Percentiles rank a stretch among this genome's conserved stretches.
phyloP scores from a whole-genome alignment of 2,329 filamentous ascomycete genomes.

The Diaporthe caulivora region DNA sequence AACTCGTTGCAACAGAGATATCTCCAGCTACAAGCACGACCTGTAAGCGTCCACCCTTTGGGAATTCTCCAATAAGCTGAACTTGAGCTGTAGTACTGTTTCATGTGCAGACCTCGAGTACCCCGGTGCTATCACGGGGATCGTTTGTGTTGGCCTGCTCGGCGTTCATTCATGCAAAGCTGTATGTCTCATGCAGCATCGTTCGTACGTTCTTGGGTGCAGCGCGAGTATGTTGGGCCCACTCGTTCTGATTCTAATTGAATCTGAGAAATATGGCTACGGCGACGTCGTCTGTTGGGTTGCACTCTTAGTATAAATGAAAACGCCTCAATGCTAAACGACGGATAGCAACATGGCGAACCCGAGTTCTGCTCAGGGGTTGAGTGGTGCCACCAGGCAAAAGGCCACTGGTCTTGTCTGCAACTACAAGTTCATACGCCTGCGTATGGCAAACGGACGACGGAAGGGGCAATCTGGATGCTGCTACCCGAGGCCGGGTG shows the following conservation, averaged over 20 bases:
- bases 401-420: background rate
- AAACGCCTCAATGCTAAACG: background rate
- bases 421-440: background rate
- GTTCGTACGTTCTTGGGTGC: slow-evolving; percentile 20
- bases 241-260: background rate
- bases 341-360: background rate
- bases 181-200: slow-evolving; percentile 30
- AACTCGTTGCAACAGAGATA: background rate
- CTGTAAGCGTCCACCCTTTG: background rate
- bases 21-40: background rate
- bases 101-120: background rate
- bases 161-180: slow-evolving; percentile 7
- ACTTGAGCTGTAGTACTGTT: slow-evolving; percentile 20
- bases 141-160: slow-evolving; percentile 26
- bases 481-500: slow-evolving; percentile 41
- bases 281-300: background rate
- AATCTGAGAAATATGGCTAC: background rate
- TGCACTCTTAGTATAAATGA: background rate
- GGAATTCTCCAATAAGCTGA: background rate
- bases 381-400: slow-evolving; percentile 14
- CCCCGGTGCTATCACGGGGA: background rate
- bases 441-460: slow-evolving; percentile 16
- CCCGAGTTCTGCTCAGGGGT: background rate
- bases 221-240: background rate
- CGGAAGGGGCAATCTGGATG: slow-evolving; percentile 37